Evolutionary conservation across 176 grass and related monocot genomes (phyloP).

Genomic region (Poa annua): DNA sequence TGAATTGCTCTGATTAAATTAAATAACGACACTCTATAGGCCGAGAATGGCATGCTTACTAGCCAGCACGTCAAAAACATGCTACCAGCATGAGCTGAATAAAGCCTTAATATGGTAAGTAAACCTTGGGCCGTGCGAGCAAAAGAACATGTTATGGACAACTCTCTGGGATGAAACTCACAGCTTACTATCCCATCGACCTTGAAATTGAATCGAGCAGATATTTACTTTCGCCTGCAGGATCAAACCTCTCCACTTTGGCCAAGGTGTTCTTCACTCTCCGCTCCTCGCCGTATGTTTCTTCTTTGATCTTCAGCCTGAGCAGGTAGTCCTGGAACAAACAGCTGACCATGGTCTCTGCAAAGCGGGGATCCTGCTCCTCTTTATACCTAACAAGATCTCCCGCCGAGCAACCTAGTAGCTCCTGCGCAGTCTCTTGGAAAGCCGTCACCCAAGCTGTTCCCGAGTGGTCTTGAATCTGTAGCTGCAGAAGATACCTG

Average conservation of each 20-base stretch:
- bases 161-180: neutral
- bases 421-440: conserved; percentile 76
- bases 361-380: conserved; percentile 56
- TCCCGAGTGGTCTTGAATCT: conserved; percentile 92
- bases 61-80: neutral
- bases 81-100: conserved; percentile 7
- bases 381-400: conserved; percentile 68
- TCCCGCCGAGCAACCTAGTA: conserved; percentile 71
- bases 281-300: conserved; percentile 72
- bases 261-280: conserved; percentile 69
- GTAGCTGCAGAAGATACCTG: conserved; percentile 84
- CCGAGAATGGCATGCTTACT: neutral
- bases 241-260: conserved; percentile 78
- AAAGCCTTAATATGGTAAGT: neutral
- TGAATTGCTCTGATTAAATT: conserved; percentile 7
- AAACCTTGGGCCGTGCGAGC: neutral
- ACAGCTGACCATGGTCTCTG: conserved; percentile 52
- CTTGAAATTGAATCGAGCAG: conserved; percentile 63
- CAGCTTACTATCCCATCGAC: conserved; percentile 17
- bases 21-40: conserved; percentile 15
- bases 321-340: conserved; percentile 69
- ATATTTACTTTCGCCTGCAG: conserved; percentile 70
- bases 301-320: conserved; percentile 91
- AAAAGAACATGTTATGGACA: conserved; percentile 4
- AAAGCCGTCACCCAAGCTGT: conserved; percentile 82